Conservation (phyloP, 805 yeast species). For the Wickerhamomyces chaumierensis region DNA sequence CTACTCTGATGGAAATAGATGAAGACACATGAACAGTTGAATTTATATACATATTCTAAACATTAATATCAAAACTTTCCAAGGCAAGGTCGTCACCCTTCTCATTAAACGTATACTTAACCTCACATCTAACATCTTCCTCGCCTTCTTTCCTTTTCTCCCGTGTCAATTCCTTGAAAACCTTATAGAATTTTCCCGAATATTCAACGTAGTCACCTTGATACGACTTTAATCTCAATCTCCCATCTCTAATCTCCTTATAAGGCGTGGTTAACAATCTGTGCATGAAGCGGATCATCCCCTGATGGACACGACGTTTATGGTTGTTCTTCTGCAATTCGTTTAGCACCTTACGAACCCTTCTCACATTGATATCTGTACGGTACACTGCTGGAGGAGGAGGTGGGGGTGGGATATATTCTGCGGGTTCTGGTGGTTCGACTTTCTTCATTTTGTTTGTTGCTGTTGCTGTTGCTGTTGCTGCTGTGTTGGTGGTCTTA, state of each 20-base stretch:
- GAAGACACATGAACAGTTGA: too few relatives aligned
- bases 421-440: neutral
- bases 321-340: conserved; percentile 4
- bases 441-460: neutral
- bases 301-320: conserved; percentile 9
- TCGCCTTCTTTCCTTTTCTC: conserved; percentile 1
- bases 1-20: neutral
- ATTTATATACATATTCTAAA: too few relatives aligned
- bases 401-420: neutral
- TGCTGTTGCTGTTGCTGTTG: neutral
- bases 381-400: conserved; percentile 8
- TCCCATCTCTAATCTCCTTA: conserved; percentile 9
- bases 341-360: conserved; percentile 8
- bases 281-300: conserved; percentile 12
- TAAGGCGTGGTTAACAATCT: conserved; percentile 7
- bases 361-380: conserved; percentile 17
- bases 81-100: conserved; percentile 4
- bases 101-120: conserved; percentile 2
- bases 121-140: neutral
- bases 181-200: conserved; percentile 9
- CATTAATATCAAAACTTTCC: conserved; percentile 3
- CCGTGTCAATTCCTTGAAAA: conserved; percentile 6
- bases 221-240: conserved; percentile 16
- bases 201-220: conserved; percentile 19
- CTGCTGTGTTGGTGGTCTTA: neutral